Evolutionary conservation across 1,284 basidiomycete genomes (phyloP), one percentile per base, ranked within the genome.

Genomic region (Macrocystidia cucumis): DNA sequence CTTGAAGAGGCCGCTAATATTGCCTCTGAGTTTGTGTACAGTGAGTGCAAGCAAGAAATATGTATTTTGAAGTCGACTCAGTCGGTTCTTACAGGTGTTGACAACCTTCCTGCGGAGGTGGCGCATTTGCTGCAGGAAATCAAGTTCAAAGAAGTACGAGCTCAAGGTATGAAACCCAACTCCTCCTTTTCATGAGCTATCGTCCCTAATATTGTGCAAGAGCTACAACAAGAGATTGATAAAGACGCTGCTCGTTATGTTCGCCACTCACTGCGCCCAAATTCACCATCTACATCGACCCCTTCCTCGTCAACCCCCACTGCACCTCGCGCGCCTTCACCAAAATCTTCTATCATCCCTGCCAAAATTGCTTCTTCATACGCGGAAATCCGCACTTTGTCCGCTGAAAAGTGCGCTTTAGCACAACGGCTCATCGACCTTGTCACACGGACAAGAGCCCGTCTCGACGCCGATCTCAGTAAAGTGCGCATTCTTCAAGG

Each of bases 41-140:
- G 64, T 63, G 17, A 29, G 57, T 46, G 22, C 4, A 19, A 4
- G 6, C 18, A 8, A 4, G 35, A 30, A 3, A 27, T 12, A 2
- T 25, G 28, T 12, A 35, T 27, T 20, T 18, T 22, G 9, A 23
- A 11, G 16, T 16, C 29, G 34, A 28, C 31, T 26, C 7, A 29
- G 25, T 16, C 12, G 34, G 11, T 16, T 18, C 5, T 26, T 12
- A 2, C 30, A 69, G 67, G 80, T 51, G 65, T 90, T 21, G 86
- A 90, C 45, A 87, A 88, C 53, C 59, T 88, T 9, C 81, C 81
- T 1, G 66, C 68, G 37, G 85, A 88, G 57, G 76, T 87, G 4
- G 66, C 71, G 14, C 78, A 80, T 52, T 57, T 88, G 13, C 62
- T 87, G 6, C 70, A 76, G 35, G 84, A 88, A 57, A 87, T 90